Base-by-base conservation (phyloP, 257 asterid genomes). In the Echium plantagineum region DNA sequence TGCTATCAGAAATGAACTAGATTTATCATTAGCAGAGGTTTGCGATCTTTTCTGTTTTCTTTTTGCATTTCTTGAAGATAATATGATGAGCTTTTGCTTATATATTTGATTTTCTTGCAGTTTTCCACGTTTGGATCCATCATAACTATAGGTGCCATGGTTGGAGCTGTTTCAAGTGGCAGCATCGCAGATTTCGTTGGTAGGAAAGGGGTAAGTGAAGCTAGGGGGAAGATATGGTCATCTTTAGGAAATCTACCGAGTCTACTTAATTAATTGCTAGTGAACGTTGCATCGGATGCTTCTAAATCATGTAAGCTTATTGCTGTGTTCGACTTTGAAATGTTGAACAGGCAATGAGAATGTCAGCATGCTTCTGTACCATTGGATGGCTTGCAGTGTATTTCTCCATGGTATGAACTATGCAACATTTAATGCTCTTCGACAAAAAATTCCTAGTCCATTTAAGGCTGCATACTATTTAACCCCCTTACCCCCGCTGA, bases 131-230 rank as follows among this genome's bases (percentile, higher is more conserved):
- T 87, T 71, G 94, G 96, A 18, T 87, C 96, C 49, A 81, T 87
- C 55, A 71, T 87, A 63, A 88, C 94, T 24, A 85, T 83, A 66
- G 96, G 96, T 24, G 96, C 96, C 3, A 85, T 88, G 96, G 70
- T 88, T 59, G 96, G 96, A 58, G 96, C 94, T 28, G 69, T 83
- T 35, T 77, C 95, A 51, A 83, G 95, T 24, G 96, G 96, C 22
- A 75, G 66, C 61, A 74, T 89, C 52, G 81, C 95, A 55, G 95
- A 85, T 57, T 73, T 73, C 67, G 53, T 82, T 28, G 96, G 95
- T 55, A 75, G 96, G 62, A 89, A 85, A 80, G 84, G 89, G 90
- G 95, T 89, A 80, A n/a, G 61, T 18, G 31, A 38, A 30, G 52
- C 16, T 19, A 18, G 24, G 16, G 47, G 1, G 51, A 62, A 5